These are phyloP conservation scores for Acer yangbiense DNA, from an alignment of 345 rosid genomes.

Conservation along the genomic window DNA sequence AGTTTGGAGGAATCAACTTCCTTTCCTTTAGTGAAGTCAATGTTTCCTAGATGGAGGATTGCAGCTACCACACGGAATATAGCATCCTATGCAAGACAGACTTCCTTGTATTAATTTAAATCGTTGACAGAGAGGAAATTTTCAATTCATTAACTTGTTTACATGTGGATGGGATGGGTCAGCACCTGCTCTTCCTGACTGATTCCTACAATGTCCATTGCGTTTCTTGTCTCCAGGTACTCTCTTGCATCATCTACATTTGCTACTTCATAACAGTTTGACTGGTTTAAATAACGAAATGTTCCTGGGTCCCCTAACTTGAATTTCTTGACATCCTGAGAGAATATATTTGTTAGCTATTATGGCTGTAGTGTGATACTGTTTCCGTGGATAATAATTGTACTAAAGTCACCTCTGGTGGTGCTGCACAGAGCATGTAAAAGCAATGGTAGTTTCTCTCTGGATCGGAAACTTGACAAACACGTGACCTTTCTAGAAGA, in stretches of 20 bases:
- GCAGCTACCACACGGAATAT: conserved; percentile 76
- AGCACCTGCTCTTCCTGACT: conserved; percentile 65
- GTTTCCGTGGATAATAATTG: conserved; percentile 18
- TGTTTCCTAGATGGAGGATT: conserved; percentile 74
- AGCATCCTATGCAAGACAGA: conserved; percentile 52
- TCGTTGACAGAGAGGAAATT: neutral
- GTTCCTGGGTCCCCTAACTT: conserved; percentile 68
- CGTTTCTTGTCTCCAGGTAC: conserved; percentile 73
- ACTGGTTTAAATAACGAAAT: conserved; percentile 72
- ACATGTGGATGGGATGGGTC: neutral
- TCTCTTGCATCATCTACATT: conserved; percentile 73
- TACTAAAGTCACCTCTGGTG: conserved; percentile 47
- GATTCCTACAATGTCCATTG: conserved; percentile 82
- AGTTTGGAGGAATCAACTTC: conserved; percentile 70
- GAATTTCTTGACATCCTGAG: conserved; percentile 66
- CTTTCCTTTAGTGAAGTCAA: conserved; percentile 66
- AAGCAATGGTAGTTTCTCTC: conserved; percentile 85
- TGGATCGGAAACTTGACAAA: conserved; percentile 76
- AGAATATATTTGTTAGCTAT: conserved; percentile 20
- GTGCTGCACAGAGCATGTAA: conserved; percentile 76
- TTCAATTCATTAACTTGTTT: neutral
- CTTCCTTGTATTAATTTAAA: conserved; percentile 9
- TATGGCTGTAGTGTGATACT: conserved; percentile 9
- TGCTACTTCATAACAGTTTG: conserved; percentile 65
- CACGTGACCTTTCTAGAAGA: conserved; percentile 80